Conservation (phyloP, 805 yeast genomes). For the Kluyveromyces lactis region DNA sequence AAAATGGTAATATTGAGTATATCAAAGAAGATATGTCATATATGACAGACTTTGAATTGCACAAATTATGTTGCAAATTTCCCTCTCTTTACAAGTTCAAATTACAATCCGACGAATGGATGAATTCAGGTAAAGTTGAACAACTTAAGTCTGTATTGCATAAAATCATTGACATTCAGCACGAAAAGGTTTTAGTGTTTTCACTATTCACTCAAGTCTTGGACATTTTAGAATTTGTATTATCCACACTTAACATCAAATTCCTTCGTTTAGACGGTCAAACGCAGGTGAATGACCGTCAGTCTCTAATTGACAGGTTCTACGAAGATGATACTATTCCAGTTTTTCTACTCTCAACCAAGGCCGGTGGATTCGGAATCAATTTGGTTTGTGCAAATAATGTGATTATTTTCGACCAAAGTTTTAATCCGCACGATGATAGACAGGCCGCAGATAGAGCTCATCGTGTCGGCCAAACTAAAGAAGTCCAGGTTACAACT, state of each 20-base stretch:
- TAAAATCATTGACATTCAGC: slow-evolving; percentile 39
- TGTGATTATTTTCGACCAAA: slow-evolving; percentile 85
- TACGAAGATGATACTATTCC: slow-evolving; percentile 77
- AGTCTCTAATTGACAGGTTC: slow-evolving; percentile 81
- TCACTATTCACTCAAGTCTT: slow-evolving; percentile 89
- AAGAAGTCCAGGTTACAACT: slow-evolving; percentile 72
- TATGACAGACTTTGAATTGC: slow-evolving; percentile 87
- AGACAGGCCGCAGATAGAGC: slow-evolving; percentile 98
- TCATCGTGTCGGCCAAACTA: slow-evolving; percentile 91
- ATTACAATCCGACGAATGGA: slow-evolving; percentile 47
- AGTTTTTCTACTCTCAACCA: slow-evolving; percentile 81
- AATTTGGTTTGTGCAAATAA: slow-evolving; percentile 91
- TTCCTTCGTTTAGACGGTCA: slow-evolving; percentile 88
- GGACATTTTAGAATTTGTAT: slow-evolving; percentile 74
- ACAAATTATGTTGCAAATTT: slow-evolving; percentile 63
- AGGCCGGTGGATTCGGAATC: slow-evolving; percentile 98
- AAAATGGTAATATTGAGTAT: slow-evolving; percentile 64
- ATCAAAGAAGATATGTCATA: slow-evolving; percentile 92
- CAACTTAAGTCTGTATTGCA: slow-evolving; percentile 51
- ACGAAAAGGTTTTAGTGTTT: slow-evolving; percentile 69
- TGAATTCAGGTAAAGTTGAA: slow-evolving; percentile 66
- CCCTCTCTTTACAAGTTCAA: slow-evolving; percentile 52
- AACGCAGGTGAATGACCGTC: slow-evolving; percentile 89
- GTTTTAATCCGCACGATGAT: slow-evolving; percentile 97
- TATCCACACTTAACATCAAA: slow-evolving; percentile 54